phyloP scores from a whole-genome alignment of 225 moss, liverwort and hornwort genomes.

The Lunularia cruciata region DNA sequence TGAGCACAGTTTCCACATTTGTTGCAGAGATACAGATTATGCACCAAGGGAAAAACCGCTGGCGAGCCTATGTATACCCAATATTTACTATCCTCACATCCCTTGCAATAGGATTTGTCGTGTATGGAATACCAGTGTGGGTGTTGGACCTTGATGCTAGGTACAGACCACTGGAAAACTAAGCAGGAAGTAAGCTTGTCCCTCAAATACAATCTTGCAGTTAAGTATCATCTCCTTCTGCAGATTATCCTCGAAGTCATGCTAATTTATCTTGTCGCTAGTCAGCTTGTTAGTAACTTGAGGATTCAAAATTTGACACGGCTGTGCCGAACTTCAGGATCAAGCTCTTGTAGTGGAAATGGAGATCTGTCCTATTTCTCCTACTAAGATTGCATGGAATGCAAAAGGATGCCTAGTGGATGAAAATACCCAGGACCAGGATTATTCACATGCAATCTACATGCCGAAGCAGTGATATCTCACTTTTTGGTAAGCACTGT shows the following conservation, averaged over 20 bases:
- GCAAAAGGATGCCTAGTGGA: too few species aligned
- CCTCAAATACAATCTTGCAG: not conserved
- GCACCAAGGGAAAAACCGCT: slow-evolving; percentile 56
- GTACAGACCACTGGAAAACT: slow-evolving; percentile 7
- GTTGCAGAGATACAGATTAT: slow-evolving; percentile 70
- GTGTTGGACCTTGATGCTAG: slow-evolving; percentile 5
- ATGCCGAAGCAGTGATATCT: too few species aligned
- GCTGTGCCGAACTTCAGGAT: too few species aligned
- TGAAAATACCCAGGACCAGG: too few species aligned
- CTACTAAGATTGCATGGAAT: too few species aligned
- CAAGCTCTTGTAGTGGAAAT: too few species aligned
- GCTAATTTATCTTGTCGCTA: not conserved
- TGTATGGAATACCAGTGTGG: slow-evolving; percentile 68
- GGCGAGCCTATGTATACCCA: slow-evolving; percentile 81
- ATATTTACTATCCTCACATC: slow-evolving; percentile 48
- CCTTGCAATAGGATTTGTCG: slow-evolving; percentile 58
- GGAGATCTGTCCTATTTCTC: too few species aligned
- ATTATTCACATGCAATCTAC: too few species aligned
- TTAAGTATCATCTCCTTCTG: not conserved
- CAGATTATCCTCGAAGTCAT: not conserved
- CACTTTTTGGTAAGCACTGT: too few species aligned
- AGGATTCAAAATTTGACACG: too few species aligned
- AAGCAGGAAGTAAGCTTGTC: not conserved
- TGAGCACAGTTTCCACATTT: slow-evolving; percentile 97
- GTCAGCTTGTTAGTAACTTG: too few species aligned